phyloP scores from a whole-genome alignment of 2,329 filamentous ascomycete genomes.

The Aspergillus sp. region DNA sequence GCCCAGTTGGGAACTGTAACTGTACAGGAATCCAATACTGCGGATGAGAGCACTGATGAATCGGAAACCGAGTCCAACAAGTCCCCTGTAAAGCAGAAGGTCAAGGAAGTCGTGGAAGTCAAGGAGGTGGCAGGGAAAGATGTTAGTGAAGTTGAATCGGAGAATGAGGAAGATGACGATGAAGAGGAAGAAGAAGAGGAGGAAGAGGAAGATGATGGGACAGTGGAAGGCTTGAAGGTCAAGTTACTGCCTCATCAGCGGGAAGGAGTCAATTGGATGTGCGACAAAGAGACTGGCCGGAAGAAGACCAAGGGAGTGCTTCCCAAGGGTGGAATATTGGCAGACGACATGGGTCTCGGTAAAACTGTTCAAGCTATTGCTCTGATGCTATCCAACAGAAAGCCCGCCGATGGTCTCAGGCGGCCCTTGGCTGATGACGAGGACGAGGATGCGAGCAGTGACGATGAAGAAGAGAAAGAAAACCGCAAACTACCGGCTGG shows the following conservation, averaged over 20 bases:
- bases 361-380: slow-evolving; percentile 95
- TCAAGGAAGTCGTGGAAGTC: slow-evolving; percentile 25
- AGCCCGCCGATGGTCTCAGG: slow-evolving; percentile 54
- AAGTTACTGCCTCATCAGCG: slow-evolving; percentile 91
- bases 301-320: slow-evolving; percentile 76
- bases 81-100: slow-evolving; percentile 43
- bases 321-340: slow-evolving; percentile 90
- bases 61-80: slow-evolving; percentile 45
- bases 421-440: slow-evolving; percentile 52
- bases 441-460: slow-evolving; percentile 42
- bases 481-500: slow-evolving; percentile 69
- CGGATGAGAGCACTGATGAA: slow-evolving; percentile 41
- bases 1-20: slow-evolving; percentile 46
- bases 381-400: slow-evolving; percentile 79
- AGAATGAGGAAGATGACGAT: slow-evolving; percentile 36
- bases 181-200: slow-evolving; percentile 47
- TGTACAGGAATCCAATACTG: slow-evolving; percentile 35
- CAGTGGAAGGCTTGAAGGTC: slow-evolving; percentile 78
- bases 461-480: slow-evolving; percentile 38
- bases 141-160: slow-evolving; percentile 14
- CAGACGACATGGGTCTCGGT: slow-evolving; percentile 92
- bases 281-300: slow-evolving; percentile 81
- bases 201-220: slow-evolving; percentile 60
- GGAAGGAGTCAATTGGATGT: slow-evolving; percentile 94
- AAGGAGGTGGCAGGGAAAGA: slow-evolving; percentile 42